Evolutionary conservation across 805 yeast genomes (phyloP), one percentile per base, ranked within the genome.

Genomic region (Kregervanrija fluxuum): DNA sequence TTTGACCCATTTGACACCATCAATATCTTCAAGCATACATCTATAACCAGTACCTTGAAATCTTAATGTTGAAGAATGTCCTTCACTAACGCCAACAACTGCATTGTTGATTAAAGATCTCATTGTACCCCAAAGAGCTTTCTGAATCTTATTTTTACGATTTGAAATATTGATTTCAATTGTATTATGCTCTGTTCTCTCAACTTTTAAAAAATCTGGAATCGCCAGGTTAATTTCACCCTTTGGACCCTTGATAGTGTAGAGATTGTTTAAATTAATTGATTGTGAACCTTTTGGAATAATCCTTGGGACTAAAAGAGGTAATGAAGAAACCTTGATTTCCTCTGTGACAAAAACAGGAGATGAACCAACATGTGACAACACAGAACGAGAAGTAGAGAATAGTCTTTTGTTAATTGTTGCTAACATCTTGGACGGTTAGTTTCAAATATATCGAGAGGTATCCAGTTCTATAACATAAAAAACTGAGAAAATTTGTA

Each of bases 1-100:
- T 48, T 77, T 75, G 13, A 91, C 82, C 61, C 74, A 72, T 46
- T 77, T 71, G 33, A 66, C 68, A 13, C 78, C 80, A 17, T 65
- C 66, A 28, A 70, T 67, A 38, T 75, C 75, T 54, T 86, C 95
- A 14, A 91, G 60, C 48, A 77, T 73, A 2, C 95, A 96, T 66
- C 98, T 81, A 75, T 85, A 93, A 62, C 99, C 99, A 11, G 98
- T 91, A 52, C 99, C 99, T 13, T 88, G 95, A 53, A 93, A 82
- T 65, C 80, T 85, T 51, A 93, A 73, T 45, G 90, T 84, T 22
- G 93, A 79, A 49, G 88, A 66, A 62, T 93, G 98, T 11, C 98
- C 98, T 55, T 90, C 98, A 35, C 88, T 80, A 35, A 89, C 95
- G 42, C 99, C 99, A 33, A 77, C 70, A 30, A 91, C 73, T 53